These are phyloP conservation scores for Penicillium desertorum DNA, from an alignment of 495 filamentous ascomycete species.

Conservation along the genomic window DNA sequence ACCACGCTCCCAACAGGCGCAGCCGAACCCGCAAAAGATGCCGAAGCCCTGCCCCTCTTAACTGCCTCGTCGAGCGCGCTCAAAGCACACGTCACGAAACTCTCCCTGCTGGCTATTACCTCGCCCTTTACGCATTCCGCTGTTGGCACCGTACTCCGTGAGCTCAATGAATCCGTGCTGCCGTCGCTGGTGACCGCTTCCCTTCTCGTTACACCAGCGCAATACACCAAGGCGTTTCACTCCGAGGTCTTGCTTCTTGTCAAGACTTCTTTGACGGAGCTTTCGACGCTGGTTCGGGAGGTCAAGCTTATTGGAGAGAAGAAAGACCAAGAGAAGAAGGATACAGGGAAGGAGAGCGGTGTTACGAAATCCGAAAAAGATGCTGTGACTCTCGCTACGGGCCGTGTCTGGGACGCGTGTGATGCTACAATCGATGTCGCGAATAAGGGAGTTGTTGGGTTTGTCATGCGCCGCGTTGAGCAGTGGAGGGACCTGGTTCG, in stretches of 20 bases:
- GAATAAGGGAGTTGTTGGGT: conserved; percentile 61
- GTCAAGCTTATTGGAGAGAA: conserved; percentile 33
- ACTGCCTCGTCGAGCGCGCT: conserved; percentile 65
- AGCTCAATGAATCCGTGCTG: conserved; percentile 63
- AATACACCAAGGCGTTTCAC: conserved; percentile 59
- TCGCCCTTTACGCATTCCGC: conserved; percentile 80
- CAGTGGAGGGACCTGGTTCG: conserved; percentile 68
- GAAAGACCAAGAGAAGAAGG: conserved; percentile 26
- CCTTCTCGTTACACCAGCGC: conserved; percentile 57
- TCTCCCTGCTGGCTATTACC: conserved; percentile 80
- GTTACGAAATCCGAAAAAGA: conserved; percentile 40
- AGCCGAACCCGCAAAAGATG: conserved; percentile 38
- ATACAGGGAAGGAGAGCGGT: conserved; percentile 26
- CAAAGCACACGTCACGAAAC: conserved; percentile 78
- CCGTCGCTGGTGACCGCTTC: conserved; percentile 69
- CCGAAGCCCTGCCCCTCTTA: conserved; percentile 56
- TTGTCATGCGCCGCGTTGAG: conserved; percentile 60
- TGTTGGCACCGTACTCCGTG: conserved; percentile 62
- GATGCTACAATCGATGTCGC: conserved; percentile 64
- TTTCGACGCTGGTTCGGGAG: conserved; percentile 37
- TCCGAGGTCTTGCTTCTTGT: conserved; percentile 46
- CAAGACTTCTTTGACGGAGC: conserved; percentile 39
- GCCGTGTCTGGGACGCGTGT: conserved; percentile 62
- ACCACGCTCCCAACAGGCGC: conserved; percentile 22
- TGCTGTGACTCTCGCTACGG: conserved; percentile 43